Percentiles rank a stretch among this genome's conserved stretches.
Conservation (phyloP, 495 filamentous ascomycete genomes). For the Hypoxylon lenormandii region DNA sequence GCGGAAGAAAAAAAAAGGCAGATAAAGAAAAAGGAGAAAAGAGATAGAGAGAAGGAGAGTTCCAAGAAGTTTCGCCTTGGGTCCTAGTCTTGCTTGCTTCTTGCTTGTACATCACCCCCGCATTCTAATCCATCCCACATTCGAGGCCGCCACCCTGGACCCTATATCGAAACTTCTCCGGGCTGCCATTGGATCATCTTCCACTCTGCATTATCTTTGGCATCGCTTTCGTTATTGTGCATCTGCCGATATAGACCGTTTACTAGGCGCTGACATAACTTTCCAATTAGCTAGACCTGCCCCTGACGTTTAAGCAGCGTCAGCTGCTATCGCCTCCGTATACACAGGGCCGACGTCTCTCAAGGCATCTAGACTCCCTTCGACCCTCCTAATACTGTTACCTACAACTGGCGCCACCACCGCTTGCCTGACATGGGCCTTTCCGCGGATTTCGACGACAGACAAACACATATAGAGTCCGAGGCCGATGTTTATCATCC, state of each 20-base stretch:
- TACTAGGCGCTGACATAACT: conserved; percentile 33
- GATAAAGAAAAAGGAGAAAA: conserved; percentile 8
- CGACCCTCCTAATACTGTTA: conserved; percentile 27
- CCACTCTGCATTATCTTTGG: conserved; percentile 37
- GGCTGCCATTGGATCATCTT: conserved; percentile 39
- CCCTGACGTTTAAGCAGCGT: conserved; percentile 48
- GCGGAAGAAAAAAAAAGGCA: conserved; percentile 5
- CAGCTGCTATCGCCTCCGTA: conserved; percentile 43
- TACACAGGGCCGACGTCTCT: conserved; percentile 28
- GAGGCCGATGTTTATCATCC: conserved; percentile 66
- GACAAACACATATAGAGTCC: conserved; percentile 65
- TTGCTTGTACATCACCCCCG: conserved; percentile 36
- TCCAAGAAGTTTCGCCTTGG: neutral
- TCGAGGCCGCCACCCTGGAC: conserved; percentile 32
- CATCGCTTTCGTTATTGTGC: conserved; percentile 23
- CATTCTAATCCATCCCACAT: conserved; percentile 26
- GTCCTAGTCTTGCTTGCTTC: conserved; percentile 23
- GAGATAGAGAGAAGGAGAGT: conserved; percentile 6
- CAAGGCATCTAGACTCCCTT: conserved; percentile 34
- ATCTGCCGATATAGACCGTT: conserved; percentile 35
- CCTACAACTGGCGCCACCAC: conserved; percentile 45
- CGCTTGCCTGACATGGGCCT: conserved; percentile 70
- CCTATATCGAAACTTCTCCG: conserved; percentile 17
- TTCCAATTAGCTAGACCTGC: conserved; percentile 34
- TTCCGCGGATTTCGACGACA: conserved; percentile 68